Conservation (phyloP, 1,139 yeast genomes). For the Dujonia santamariae region DNA sequence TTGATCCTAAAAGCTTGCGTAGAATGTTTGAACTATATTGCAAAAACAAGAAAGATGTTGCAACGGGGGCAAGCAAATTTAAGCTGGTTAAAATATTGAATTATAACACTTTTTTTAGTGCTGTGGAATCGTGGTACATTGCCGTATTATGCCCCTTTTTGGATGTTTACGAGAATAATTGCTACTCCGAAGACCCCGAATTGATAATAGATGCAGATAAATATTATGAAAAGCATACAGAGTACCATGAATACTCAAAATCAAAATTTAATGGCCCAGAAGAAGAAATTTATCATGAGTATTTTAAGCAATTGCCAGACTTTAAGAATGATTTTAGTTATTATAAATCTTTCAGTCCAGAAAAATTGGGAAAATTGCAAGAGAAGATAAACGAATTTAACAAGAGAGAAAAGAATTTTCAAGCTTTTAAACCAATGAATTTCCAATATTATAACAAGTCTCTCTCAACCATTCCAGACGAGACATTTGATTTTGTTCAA, state of each 20-base stretch:
- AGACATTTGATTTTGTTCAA: slow-evolving; percentile 36
- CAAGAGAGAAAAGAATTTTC: slow-evolving; percentile 9
- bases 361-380: slow-evolving; percentile 29
- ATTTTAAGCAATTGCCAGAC: slow-evolving; percentile 24
- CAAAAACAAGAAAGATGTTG: slow-evolving; percentile 11
- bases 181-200: slow-evolving; percentile 25
- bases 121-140: slow-evolving; percentile 39
- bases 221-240: slow-evolving; percentile 15
- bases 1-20: slow-evolving; percentile 23
- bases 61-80: slow-evolving; percentile 1
- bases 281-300: slow-evolving; percentile 19
- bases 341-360: slow-evolving; percentile 22
- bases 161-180: slow-evolving; percentile 32
- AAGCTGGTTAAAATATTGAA: slow-evolving; percentile 30
- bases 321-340: slow-evolving; percentile 23
- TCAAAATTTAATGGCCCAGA: slow-evolving; percentile 25
- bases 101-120: slow-evolving; percentile 33
- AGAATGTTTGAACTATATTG: slow-evolving; percentile 22
- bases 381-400: slow-evolving; percentile 15
- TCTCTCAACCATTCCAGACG: slow-evolving; percentile 25
- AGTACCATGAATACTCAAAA: slow-evolving; percentile 12
- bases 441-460: slow-evolving; percentile 33
- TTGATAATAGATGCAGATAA: slow-evolving; percentile 10
- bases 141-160: slow-evolving; percentile 37
- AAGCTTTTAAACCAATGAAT: slow-evolving; percentile 37